phyloP scores from a whole-genome alignment of 1,139 yeast genomes.

The Zhuliangozyma parablackwelliae region DNA sequence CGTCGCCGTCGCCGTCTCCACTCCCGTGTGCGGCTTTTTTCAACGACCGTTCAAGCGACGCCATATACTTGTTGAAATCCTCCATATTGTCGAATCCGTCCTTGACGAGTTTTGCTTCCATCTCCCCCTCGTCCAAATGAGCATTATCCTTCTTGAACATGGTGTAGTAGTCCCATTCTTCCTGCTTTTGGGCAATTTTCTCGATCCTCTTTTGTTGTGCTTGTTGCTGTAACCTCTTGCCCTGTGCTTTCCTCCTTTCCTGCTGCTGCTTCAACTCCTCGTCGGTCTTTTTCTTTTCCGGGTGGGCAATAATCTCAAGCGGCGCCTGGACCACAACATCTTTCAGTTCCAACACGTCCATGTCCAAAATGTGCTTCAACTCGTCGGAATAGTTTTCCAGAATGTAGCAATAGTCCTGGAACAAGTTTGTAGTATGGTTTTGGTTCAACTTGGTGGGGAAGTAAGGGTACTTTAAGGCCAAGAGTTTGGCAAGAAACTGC shows the following conservation, averaged over 20 bases:
- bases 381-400: slow-evolving; percentile 67
- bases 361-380: slow-evolving; percentile 49
- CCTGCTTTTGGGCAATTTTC: slow-evolving; percentile 73
- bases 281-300: slow-evolving; percentile 68
- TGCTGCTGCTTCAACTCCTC: slow-evolving; percentile 78
- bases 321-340: slow-evolving; percentile 86
- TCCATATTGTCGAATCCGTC: slow-evolving; percentile 78
- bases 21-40: slow-evolving; percentile 67
- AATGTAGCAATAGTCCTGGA: slow-evolving; percentile 76
- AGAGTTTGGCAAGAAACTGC: slow-evolving; percentile 56
- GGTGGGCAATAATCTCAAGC: slow-evolving; percentile 43
- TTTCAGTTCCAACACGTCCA: slow-evolving; percentile 58
- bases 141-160: slow-evolving; percentile 52
- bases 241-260: slow-evolving; percentile 80
- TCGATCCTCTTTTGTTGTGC: slow-evolving; percentile 83
- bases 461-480: slow-evolving; percentile 83
- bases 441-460: slow-evolving; percentile 72
- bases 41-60: slow-evolving; percentile 64
- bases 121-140: slow-evolving; percentile 38
- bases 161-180: slow-evolving; percentile 69
- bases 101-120: slow-evolving; percentile 47
- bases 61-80: slow-evolving; percentile 66
- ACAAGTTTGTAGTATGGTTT: slow-evolving; percentile 61
- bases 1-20: slow-evolving; percentile 29
- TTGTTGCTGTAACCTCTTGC: slow-evolving; percentile 85